Evolutionary conservation across 305 asterid species (phyloP), one percentile per base, ranked within the genome.

Genomic region (Petunia hybrid): DNA sequence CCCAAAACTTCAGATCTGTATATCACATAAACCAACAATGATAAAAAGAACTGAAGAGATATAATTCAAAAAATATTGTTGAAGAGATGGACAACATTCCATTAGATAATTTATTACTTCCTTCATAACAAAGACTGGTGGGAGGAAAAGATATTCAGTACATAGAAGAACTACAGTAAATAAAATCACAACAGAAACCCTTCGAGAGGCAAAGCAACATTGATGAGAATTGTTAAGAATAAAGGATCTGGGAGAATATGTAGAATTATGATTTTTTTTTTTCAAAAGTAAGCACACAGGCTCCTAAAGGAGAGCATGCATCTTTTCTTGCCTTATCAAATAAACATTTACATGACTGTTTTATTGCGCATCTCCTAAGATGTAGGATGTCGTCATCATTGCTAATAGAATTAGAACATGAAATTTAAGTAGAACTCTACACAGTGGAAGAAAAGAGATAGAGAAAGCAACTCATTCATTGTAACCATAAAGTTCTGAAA

Each of bases 1-100:
- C 95, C 91, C 62, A 96, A 67, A 81, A 96, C 98, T 91, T 96
- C 99, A 81, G 92, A 92, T 84, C 99, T 96, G 97, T 79, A 77
- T 76, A 84, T 82, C 80, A 90, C 45, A 73, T 51, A 73, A 35
- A 48, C 40, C 14, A 12, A 69, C 6, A 69, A 43, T 31, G 3
- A 69, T 69, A 16, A 39, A 3, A 13, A 69, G n/a, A n/a, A 16
- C 8, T 68, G 43, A 68, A 68, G 3, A 43, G 31, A 68, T 42
- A 43, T 13, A 8, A 43, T 43, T 43, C 56, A 68, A 43, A n/a
- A 68, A 45, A 43, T 39, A 22, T 69, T 74, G 84, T 78, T 60
- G 83, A 64, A 76, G 69, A 43, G 76, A 36, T n/a, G 16, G 35
- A 43, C 1, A 43, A 10, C n/a, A 65, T 64, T 64, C 45, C 74